These are phyloP conservation scores for Corymbia calophylla DNA, from an alignment of 441 rosid species.

Conservation along the genomic window DNA sequence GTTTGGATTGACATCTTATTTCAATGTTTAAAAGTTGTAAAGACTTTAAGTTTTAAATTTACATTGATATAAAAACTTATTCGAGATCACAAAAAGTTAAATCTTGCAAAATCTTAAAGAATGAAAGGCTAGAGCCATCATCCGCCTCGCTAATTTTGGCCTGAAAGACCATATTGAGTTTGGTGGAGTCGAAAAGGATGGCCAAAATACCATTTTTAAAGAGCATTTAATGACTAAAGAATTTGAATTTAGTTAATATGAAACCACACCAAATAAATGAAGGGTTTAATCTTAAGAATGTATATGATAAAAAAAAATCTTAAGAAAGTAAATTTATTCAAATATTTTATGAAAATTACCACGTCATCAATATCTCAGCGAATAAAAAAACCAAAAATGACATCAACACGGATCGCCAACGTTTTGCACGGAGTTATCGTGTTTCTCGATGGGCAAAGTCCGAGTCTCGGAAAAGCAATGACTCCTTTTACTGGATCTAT, in stretches of 20 bases:
- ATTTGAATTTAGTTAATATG: neutral
- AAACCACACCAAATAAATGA: neutral
- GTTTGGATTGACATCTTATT: neutral
- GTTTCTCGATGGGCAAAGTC: too few relatives aligned
- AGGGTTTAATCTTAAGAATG: neutral
- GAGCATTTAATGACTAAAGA: neutral
- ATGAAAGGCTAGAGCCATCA: neutral
- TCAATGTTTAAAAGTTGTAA: neutral
- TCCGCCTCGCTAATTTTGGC: neutral
- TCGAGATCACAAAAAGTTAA: neutral
- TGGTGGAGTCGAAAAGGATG: neutral
- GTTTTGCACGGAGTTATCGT: too few relatives aligned
- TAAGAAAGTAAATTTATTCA: too few relatives aligned
- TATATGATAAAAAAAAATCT: too few relatives aligned
- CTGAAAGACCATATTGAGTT: neutral
- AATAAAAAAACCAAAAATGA: too few relatives aligned
- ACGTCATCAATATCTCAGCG: too few relatives aligned
- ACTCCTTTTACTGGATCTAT: too few relatives aligned
- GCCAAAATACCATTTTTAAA: neutral
- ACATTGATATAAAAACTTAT: neutral
- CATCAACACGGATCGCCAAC: too few relatives aligned
- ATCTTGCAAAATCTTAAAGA: neutral
- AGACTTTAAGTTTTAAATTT: neutral
- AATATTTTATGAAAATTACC: neutral
- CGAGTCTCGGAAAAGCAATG: neutral